Base-by-base conservation (phyloP, 805 yeast species). In the Schwanniomyces polymorphus region DNA sequence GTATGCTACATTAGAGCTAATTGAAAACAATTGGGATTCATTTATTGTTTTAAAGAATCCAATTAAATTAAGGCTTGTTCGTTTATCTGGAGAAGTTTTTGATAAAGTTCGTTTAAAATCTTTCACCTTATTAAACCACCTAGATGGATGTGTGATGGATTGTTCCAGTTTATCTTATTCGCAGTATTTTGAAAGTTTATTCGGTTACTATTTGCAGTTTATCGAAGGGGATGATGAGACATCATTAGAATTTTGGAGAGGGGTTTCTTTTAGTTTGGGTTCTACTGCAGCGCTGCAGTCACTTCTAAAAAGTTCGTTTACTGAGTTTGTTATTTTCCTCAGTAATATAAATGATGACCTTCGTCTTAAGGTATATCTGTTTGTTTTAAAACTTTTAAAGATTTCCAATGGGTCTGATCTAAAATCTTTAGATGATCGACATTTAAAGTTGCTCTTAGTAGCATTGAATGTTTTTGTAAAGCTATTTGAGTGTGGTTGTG, bases 61-160 rank as follows among this genome's bases (percentile, higher is more conserved):
- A 1, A 52, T 74, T 1, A 67, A 63, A 27, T 26, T 54, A 9
- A 75, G 69, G 41, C 58, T 86, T 18, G 52, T 86, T 26, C 62
- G 92, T 34, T 61, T 89, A 18, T 61, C 84, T 0, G 82, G 84
- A 1, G 96, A 89, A 58, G 72, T 82, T 3, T 79, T 85, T 46
- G 86, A 80, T 48, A 77, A 70, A 43, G 59, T 86, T 5, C 66
- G 90, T 42, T 21, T 55, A 0, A 58, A 58, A 7, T 68, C 91
- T 0, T 57, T 78, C 7, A 28, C 41, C 6, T 51, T 82, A n/a
- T 52, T 82, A 5, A 38, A 61, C 12, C 45, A 38, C 7, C 29
- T 74, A 3, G 52, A 56, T 2, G 48, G 51, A 3, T 16, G 18
- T 2, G 16, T 14, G 5, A 23, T 12, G 8, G 27, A 27, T 33